A percentile compares a stretch with the other conserved stretches of the same genome.
Conservation (phyloP, 345 rosid species). For the Firmiana major region DNA sequence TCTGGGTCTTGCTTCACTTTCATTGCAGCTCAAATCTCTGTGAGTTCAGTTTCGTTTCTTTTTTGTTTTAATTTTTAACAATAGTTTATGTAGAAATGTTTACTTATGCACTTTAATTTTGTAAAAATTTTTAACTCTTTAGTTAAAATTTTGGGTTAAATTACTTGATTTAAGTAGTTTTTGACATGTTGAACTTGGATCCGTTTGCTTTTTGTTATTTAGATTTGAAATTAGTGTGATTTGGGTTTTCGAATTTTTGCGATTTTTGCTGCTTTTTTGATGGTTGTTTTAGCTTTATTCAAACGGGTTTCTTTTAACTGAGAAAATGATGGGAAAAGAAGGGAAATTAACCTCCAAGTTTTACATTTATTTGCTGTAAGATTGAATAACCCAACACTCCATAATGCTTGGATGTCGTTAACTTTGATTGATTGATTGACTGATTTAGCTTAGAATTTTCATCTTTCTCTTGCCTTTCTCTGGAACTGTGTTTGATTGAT, state of each 20-base stretch:
- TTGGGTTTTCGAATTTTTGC: constrained; percentile 20
- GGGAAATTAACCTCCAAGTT: constrained; percentile 16
- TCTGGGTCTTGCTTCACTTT: constrained; percentile 54
- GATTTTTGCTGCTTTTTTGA: constrained; percentile 18
- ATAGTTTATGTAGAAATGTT: constrained; percentile 18
- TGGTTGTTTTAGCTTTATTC: constrained; percentile 23
- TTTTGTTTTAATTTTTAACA: constrained; percentile 1
- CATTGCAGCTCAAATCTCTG: constrained; percentile 49
- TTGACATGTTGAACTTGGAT: constrained; percentile 29
- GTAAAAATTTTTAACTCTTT: background rate
- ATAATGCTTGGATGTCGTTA: constrained; percentile 5
- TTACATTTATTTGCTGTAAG: background rate
- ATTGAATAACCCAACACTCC: constrained; percentile 20
- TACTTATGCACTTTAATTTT: constrained; percentile 12
- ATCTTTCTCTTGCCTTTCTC: too few species aligned
- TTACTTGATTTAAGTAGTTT: constrained; percentile 10
- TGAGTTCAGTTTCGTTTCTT: constrained; percentile 32
- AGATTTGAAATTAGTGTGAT: constrained; percentile 20
- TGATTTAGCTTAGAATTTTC: too few species aligned
- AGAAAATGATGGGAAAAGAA: constrained; percentile 15
- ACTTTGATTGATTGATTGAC: background rate
- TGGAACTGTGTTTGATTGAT: background rate
- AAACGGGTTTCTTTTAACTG: constrained; percentile 13
- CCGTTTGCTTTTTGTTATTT: constrained; percentile 29
- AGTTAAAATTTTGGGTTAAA: constrained; percentile 18